phyloP scores from a whole-genome alignment of 768 basidiomycete genomes.

The Myochromella boudieri region DNA sequence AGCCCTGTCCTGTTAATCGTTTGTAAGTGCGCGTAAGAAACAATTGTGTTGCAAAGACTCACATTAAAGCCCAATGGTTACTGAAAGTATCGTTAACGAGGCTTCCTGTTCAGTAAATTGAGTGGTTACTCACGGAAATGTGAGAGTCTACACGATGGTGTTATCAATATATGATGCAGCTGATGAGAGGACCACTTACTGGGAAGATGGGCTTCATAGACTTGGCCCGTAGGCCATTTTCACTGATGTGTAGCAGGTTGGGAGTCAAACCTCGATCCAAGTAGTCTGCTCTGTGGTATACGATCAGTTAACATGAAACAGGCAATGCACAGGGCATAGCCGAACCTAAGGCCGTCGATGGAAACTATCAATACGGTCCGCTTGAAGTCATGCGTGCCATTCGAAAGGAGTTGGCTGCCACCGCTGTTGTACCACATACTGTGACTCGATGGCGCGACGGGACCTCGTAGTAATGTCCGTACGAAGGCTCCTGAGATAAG shows the following conservation, averaged over 20 bases:
- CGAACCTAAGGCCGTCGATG: slow-evolving; percentile 80
- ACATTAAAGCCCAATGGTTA: slow-evolving; percentile 92
- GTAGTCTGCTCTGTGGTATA: slow-evolving; percentile 69
- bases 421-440: slow-evolving; percentile 37
- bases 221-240: slow-evolving; percentile 84
- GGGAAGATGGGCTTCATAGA: slow-evolving; percentile 88
- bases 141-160: slow-evolving; percentile 54
- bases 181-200: slow-evolving; percentile 37
- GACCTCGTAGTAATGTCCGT: slow-evolving; percentile 32
- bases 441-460: slow-evolving; percentile 22
- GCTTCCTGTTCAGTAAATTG: neutral
- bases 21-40: slow-evolving; percentile 3
- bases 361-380: slow-evolving; percentile 83
- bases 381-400: slow-evolving; percentile 83
- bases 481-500: slow-evolving; percentile 43
- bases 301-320: slow-evolving; percentile 9
- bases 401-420: slow-evolving; percentile 57
- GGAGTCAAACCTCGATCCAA: slow-evolving; percentile 85
- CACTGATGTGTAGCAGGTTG: slow-evolving; percentile 76
- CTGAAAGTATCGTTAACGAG: slow-evolving; percentile 32
- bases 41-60: slow-evolving; percentile 15
- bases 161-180: slow-evolving; percentile 4
- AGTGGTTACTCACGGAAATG: slow-evolving; percentile 72
- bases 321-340: neutral
- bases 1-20: slow-evolving; percentile 73